phyloP scores from a whole-genome alignment of 495 filamentous ascomycete species.

The Penicillium chermesinum region DNA sequence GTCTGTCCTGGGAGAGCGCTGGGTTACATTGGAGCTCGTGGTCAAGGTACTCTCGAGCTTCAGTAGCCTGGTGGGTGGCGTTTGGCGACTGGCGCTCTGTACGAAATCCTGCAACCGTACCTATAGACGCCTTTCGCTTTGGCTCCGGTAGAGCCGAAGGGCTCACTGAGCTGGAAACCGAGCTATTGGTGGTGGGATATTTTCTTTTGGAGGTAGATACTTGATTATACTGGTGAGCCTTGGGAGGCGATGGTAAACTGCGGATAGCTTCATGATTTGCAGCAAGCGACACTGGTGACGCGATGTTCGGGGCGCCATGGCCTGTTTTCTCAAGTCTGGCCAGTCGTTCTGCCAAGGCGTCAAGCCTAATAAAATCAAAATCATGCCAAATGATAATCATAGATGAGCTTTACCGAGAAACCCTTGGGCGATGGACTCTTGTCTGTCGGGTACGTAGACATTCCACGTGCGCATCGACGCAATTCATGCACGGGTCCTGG shows the following conservation, averaged over 20 bases:
- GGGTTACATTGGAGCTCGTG: constrained; percentile 27
- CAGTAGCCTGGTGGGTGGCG: constrained; percentile 20
- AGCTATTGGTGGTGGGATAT: not conserved
- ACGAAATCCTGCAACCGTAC: constrained; percentile 4
- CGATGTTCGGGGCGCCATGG: not conserved
- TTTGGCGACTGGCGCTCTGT: constrained; percentile 17
- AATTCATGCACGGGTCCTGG: constrained; percentile 24
- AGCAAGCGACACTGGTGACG: constrained; percentile 7
- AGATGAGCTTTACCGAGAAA: constrained; percentile 17
- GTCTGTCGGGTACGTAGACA: constrained; percentile 22
- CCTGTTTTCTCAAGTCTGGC: constrained; percentile 19
- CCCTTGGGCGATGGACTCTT: constrained; percentile 22
- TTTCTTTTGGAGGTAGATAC: constrained; percentile 8
- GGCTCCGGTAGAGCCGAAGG: not conserved
- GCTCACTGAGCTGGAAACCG: not conserved
- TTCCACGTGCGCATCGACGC: constrained; percentile 18
- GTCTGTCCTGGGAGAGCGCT: constrained; percentile 23
- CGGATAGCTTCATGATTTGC: constrained; percentile 3
- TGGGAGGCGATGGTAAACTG: constrained; percentile 9
- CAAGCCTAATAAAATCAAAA: constrained; percentile 12
- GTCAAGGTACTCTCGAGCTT: constrained; percentile 25
- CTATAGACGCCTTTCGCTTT: constrained; percentile 15
- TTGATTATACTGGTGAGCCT: not conserved
- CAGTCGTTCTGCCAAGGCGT: constrained; percentile 19
- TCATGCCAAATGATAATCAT: not conserved